A percentile compares a stretch with the other conserved stretches of the same genome.
Evolutionary conservation across 1,284 basidiomycete species (phyloP).

Genomic region (Pseudozyma pruni): DNA sequence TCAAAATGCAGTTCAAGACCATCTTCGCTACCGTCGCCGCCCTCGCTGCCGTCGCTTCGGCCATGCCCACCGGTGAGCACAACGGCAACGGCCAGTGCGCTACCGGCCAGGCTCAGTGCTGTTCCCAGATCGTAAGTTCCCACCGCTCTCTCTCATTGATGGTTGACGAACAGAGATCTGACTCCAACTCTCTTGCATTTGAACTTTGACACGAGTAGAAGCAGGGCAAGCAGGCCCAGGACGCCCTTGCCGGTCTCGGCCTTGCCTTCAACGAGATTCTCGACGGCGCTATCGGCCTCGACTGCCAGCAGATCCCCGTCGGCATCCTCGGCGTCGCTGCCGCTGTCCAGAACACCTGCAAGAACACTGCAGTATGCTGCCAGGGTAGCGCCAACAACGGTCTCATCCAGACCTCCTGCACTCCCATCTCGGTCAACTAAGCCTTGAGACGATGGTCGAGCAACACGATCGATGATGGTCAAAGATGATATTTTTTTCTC

Average conservation of each 20-base stretch:
- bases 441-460: background rate
- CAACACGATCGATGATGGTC: background rate
- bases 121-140: slow-evolving; percentile 41
- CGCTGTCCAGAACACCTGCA: slow-evolving; percentile 49
- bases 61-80: slow-evolving; percentile 26
- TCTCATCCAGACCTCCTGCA: slow-evolving; percentile 53
- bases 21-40: slow-evolving; percentile 48
- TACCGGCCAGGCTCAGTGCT: slow-evolving; percentile 51
- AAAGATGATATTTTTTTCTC: background rate
- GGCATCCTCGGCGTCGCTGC: slow-evolving; percentile 23
- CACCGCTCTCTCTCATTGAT: background rate
- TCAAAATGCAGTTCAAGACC: slow-evolving; percentile 61
- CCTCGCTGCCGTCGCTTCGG: slow-evolving; percentile 47
- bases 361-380: slow-evolving; percentile 50
- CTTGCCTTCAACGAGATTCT: slow-evolving; percentile 49
- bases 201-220: slow-evolving; percentile 28
- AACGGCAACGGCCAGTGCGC: slow-evolving; percentile 52
- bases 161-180: slow-evolving; percentile 10
- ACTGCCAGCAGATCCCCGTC: slow-evolving; percentile 50
- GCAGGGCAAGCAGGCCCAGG: slow-evolving; percentile 41
- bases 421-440: slow-evolving; percentile 54
- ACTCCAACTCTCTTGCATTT: slow-evolving; percentile 1
- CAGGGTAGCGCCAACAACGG: slow-evolving; percentile 50
- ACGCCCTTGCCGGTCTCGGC: slow-evolving; percentile 51
- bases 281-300: slow-evolving; percentile 47